Evolutionary conservation across 257 asterid genomes (phyloP).

Genomic region (Lycium barbarum): DNA sequence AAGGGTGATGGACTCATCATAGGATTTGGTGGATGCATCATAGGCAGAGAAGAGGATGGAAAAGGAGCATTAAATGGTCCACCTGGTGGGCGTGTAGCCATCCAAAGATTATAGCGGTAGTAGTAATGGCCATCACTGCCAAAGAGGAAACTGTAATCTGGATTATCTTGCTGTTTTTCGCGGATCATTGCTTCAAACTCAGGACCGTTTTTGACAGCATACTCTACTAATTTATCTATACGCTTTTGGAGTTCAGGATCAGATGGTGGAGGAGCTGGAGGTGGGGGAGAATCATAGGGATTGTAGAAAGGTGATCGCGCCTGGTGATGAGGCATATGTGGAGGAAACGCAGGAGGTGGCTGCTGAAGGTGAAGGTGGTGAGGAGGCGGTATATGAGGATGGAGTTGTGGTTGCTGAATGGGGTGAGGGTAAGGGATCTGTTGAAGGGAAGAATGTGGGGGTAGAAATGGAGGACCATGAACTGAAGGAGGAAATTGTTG

Average conservation of each 20-base stretch:
- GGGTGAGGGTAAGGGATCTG: slow-evolving; percentile 83
- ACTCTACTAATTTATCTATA: slow-evolving; percentile 86
- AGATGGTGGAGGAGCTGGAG: slow-evolving; percentile 85
- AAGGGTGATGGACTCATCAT: slow-evolving; percentile 69
- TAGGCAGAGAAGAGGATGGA: slow-evolving; percentile 66
- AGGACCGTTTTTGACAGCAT: slow-evolving; percentile 90
- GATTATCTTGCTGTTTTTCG: slow-evolving; percentile 91
- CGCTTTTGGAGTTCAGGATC: slow-evolving; percentile 92
- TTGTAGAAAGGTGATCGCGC: slow-evolving; percentile 72
- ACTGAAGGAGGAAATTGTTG: slow-evolving; percentile 81
- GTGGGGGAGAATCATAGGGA: slow-evolving; percentile 73
- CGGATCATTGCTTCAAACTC: slow-evolving; percentile 95
- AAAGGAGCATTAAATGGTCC: slow-evolving; percentile 67
- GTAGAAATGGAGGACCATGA: slow-evolving; percentile 76
- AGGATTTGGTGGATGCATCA: slow-evolving; percentile 81
- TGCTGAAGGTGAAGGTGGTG: slow-evolving; percentile 61
- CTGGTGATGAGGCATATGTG: slow-evolving; percentile 73
- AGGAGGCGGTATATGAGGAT: slow-evolving; percentile 69
- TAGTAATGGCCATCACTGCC: slow-evolving; percentile 96
- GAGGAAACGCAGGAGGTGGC: slow-evolving; percentile 65
- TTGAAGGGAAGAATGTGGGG: slow-evolving; percentile 82
- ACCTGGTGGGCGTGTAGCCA: slow-evolving; percentile 61
- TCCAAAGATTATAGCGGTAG: slow-evolving; percentile 82
- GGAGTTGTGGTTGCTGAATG: slow-evolving; percentile 44
- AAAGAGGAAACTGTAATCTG: slow-evolving; percentile 81